Evolutionary conservation across 345 rosid genomes (phyloP).

Genomic region (Limnanthes douglasii): DNA sequence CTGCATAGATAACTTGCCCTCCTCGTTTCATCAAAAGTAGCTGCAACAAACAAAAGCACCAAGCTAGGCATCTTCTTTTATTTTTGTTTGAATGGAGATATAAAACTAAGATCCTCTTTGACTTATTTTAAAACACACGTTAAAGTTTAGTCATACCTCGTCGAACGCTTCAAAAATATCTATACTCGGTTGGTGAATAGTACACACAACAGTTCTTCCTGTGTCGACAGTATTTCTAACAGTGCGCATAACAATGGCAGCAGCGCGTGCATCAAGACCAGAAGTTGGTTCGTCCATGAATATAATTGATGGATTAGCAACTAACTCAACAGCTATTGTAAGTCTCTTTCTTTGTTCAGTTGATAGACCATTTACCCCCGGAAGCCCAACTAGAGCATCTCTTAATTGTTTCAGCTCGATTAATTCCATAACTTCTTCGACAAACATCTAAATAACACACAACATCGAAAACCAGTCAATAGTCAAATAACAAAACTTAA

Average conservation of each 20-base stretch:
- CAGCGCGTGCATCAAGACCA: constrained; percentile 94
- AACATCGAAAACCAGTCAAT: constrained; percentile 4
- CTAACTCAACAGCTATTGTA: constrained; percentile 91
- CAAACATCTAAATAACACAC: constrained; percentile 81
- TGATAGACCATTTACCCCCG: constrained; percentile 70
- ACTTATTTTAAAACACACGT: too few relatives aligned
- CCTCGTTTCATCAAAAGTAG: constrained; percentile 84
- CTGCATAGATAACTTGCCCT: constrained; percentile 82
- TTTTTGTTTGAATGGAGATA: neutral
- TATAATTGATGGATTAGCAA: constrained; percentile 86
- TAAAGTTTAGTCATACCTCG: constrained; percentile 42
- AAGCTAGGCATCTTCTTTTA: too few relatives aligned
- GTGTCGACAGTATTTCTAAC: constrained; percentile 91
- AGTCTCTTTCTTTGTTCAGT: constrained; percentile 91
- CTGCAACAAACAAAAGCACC: constrained; percentile 32
- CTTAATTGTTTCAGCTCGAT: constrained; percentile 61
- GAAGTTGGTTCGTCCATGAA: constrained; percentile 98
- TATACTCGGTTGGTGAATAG: constrained; percentile 93
- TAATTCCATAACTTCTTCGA: constrained; percentile 89
- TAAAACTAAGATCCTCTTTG: neutral
- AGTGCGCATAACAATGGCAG: constrained; percentile 92
- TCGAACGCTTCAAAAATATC: constrained; percentile 90
- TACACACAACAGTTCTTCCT: constrained; percentile 89
- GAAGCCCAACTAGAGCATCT: constrained; percentile 78
- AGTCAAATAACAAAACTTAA: neutral